Evolutionary conservation across 2,329 filamentous ascomycete genomes (phyloP).

Genomic region (Cladosporium sp.): DNA sequence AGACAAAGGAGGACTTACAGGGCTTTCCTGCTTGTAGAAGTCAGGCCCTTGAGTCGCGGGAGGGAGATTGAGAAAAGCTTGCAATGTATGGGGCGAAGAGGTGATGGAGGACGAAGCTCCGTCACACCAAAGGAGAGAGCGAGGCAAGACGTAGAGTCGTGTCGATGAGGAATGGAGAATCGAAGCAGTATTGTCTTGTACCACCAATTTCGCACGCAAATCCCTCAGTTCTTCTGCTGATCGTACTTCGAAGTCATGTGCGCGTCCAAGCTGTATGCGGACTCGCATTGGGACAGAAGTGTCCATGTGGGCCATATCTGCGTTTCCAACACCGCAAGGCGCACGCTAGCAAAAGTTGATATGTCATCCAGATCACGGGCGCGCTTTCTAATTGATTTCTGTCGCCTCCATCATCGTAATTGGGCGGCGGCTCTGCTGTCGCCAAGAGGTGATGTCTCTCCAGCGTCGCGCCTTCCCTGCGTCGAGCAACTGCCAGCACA

Average conservation of each 20-base stretch:
- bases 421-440: neutral
- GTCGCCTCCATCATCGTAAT: too few relatives aligned
- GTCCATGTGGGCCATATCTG: too few relatives aligned
- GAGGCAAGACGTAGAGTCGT: constrained; percentile 10
- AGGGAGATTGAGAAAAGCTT: constrained; percentile 10
- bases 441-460: constrained; percentile 9
- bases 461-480: constrained; percentile 6
- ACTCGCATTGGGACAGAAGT: too few relatives aligned
- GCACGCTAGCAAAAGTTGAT: too few relatives aligned
- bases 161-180: constrained; percentile 10
- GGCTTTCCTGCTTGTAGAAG: constrained; percentile 11
- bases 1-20: constrained; percentile 11
- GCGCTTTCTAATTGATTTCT: too few relatives aligned
- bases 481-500: neutral
- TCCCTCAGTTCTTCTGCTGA: too few relatives aligned
- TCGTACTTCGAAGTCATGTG: too few relatives aligned
- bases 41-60: constrained; percentile 9
- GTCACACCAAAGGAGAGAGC: constrained; percentile 7
- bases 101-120: constrained; percentile 9
- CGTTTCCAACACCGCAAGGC: too few relatives aligned
- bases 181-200: neutral
- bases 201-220: too few relatives aligned
- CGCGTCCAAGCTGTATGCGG: too few relatives aligned
- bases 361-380: too few relatives aligned
- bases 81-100: constrained; percentile 9